Evolutionary conservation across 2,329 filamentous ascomycete genomes (phyloP).

Genomic region (Sarocladium kiliense): DNA sequence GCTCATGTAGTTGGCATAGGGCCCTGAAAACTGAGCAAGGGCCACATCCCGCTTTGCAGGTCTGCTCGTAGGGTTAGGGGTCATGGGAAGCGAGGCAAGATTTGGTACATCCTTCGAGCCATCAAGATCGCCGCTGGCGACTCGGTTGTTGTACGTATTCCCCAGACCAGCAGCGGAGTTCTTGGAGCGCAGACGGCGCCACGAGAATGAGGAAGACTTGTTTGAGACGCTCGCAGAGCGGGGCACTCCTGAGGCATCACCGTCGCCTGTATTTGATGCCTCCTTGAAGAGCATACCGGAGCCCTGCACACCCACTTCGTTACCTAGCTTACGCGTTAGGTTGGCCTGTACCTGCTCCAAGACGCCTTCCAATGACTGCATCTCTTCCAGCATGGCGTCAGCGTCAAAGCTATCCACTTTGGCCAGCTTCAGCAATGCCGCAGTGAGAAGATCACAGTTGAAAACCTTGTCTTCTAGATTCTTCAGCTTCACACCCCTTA

Average conservation of each 20-base stretch:
- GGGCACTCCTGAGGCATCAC: constrained; percentile 37
- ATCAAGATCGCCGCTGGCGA: constrained; percentile 14
- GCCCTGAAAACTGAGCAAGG: constrained; percentile 69
- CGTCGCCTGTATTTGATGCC: constrained; percentile 45
- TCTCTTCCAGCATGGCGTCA: constrained; percentile 87
- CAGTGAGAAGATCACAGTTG: constrained; percentile 85
- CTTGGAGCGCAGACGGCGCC: constrained; percentile 86
- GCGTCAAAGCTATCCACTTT: constrained; percentile 85
- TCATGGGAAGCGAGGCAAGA: constrained; percentile 75
- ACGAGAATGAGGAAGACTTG: constrained; percentile 69
- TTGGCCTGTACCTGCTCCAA: constrained; percentile 78
- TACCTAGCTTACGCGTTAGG: constrained; percentile 81
- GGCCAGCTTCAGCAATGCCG: constrained; percentile 76
- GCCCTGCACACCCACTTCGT: constrained; percentile 80
- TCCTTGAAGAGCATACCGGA: constrained; percentile 72
- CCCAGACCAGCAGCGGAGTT: constrained; percentile 65
- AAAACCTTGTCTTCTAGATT: constrained; percentile 89
- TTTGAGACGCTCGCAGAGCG: constrained; percentile 59
- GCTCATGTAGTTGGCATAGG: constrained; percentile 86
- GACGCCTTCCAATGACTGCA: constrained; percentile 81
- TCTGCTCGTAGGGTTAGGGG: constrained; percentile 55
- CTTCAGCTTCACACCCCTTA: constrained; percentile 90
- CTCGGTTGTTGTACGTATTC: constrained; percentile 37
- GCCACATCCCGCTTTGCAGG: constrained; percentile 67
- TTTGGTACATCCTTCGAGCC: constrained; percentile 36